Base-by-base conservation (phyloP, 805 yeast species). In the Nakazawaea wickerhamii region DNA sequence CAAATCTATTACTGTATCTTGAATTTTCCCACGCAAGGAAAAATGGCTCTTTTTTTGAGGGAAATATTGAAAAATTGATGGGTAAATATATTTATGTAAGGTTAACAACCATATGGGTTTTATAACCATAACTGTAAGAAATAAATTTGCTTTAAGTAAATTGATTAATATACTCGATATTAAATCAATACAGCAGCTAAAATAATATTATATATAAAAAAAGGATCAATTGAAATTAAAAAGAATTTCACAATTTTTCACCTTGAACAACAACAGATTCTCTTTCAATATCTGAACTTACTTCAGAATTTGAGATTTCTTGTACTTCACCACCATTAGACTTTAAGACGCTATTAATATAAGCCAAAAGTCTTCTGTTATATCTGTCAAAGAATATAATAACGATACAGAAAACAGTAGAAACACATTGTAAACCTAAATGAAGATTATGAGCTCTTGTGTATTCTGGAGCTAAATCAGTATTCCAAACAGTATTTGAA, bases 381-480 rank as follows among this genome's bases (percentile, higher is more conserved):
- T 41, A 41, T 17, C 44, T 34, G 17, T 41, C 44, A 22, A 41
- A 41, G 17, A 35, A 13, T 5, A 41, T 19, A 18, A 41, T 19
- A 22, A 41, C 44, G 14, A 14, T 26, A 28, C 44, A 41, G 26
- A 41, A 41, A 2, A 41, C 19, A 3, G 44, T 41, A 15, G 38
- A 33, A 25, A 34, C 18, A 19, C 35, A n/a, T 22, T 41, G 31
- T 28, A 28, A 28, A 28, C 31, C 31, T n/a, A 28, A 13, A 28
- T 28, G 31, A 28, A 25, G 31, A 28, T 28, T 14, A 31, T 39
- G 36, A n/a, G 42, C 42, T 4, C 18, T 17, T 17, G 21, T 61
- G 54, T 63, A 79, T 30, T 73, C 59, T 21, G 85, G 85, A 5
- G 79, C 68, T 42, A 78, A 81, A 4, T 65, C 71, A 1, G 84